Evolutionary conservation across 805 yeast species (phyloP).

Genomic region (Saturnispora zaruensis): DNA sequence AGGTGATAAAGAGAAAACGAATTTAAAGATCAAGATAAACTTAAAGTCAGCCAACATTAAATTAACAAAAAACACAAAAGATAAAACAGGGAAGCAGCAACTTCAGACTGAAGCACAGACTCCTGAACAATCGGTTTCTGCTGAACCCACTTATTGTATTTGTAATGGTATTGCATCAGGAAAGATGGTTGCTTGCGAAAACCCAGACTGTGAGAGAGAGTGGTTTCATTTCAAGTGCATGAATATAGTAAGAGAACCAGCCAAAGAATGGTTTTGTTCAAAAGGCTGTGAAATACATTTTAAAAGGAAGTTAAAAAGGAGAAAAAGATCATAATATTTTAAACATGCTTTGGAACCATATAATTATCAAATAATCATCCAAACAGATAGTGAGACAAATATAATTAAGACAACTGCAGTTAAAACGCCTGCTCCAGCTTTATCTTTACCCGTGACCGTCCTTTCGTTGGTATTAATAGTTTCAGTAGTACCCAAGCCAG

Average conservation of each 20-base stretch:
- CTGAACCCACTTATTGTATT: conserved; percentile 34
- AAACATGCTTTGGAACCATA: background rate
- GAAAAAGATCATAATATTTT: background rate
- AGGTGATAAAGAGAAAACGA: background rate
- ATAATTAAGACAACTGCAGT: conserved; percentile 66
- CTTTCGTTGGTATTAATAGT: conserved; percentile 34
- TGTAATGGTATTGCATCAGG: conserved; percentile 58
- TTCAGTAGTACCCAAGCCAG: conserved; percentile 48
- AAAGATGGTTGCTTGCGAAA: conserved; percentile 94
- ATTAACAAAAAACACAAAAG: background rate
- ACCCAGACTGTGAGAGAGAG: conserved; percentile 69
- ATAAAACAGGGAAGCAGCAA: background rate
- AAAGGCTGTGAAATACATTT: conserved; percentile 41
- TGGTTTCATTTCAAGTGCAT: conserved; percentile 98
- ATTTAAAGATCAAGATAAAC: background rate
- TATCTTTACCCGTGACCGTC: conserved; percentile 51
- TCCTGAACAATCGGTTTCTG: conserved; percentile 13
- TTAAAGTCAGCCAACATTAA: background rate
- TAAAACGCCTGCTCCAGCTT: conserved; percentile 83
- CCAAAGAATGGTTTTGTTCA: conserved; percentile 86
- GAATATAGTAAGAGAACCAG: conserved; percentile 79
- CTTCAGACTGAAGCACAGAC: conserved; percentile 4
- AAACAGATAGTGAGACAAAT: conserved; percentile 57
- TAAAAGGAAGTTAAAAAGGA: background rate
- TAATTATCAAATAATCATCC: conserved; percentile 49